phyloP scores from a whole-genome alignment of 192 early-diverging fungal species.

The Backusella australiensis region DNA sequence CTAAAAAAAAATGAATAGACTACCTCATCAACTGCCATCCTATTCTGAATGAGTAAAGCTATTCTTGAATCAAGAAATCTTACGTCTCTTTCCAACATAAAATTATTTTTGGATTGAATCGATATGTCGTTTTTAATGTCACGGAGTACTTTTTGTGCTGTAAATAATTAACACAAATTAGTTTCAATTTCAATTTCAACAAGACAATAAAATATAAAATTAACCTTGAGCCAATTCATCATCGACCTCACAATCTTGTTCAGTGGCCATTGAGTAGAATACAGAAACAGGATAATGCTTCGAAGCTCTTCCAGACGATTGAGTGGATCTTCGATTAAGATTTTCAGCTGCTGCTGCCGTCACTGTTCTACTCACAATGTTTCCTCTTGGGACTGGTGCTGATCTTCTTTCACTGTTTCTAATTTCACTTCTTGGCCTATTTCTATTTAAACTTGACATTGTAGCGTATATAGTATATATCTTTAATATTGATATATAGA shows the following conservation, averaged over 20 bases:
- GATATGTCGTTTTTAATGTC: constrained; percentile 89
- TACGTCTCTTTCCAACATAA: constrained; percentile 90
- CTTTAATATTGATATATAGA: neutral
- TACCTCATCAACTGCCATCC: constrained; percentile 90
- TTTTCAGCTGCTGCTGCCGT: constrained; percentile 35
- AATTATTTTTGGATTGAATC: constrained; percentile 94
- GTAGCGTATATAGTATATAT: neutral
- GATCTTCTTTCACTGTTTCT: neutral
- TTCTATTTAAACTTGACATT: neutral
- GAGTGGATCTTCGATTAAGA: constrained; percentile 22
- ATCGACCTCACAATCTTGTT: constrained; percentile 90
- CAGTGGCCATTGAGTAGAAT: constrained; percentile 81
- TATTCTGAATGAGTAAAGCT: constrained; percentile 88
- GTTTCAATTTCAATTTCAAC: neutral
- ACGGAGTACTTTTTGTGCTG: constrained; percentile 79
- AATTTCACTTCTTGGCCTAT: neutral
- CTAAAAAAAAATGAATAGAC: constrained; percentile 6
- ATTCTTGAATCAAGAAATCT: constrained; percentile 90
- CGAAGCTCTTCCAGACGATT: constrained; percentile 46
- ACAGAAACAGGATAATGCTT: constrained; percentile 70
- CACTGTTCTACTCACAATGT: constrained; percentile 31
- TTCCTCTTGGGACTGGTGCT: neutral
- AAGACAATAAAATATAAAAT: constrained; percentile 2
- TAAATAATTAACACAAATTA: constrained; percentile 7
- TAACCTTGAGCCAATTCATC: constrained; percentile 90